phyloP scores from a whole-genome alignment of 2,329 filamentous ascomycete genomes.

The Aspergillus neoniger region DNA sequence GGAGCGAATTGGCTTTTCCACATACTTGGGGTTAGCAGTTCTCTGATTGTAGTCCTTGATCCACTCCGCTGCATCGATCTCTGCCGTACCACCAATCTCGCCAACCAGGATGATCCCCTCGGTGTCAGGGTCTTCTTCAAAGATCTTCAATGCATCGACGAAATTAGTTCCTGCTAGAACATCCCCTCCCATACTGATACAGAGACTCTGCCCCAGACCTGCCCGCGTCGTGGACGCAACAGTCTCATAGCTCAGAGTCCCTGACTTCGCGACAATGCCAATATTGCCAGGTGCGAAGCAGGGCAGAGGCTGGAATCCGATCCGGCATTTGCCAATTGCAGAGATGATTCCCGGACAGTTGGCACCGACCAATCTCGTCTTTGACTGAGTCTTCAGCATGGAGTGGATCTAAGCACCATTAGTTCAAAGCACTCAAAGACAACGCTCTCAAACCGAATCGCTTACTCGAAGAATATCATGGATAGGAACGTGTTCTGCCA shows the following conservation, averaged over 20 bases:
- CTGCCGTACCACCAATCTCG: conserved; percentile 69
- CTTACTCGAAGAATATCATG: conserved; percentile 73
- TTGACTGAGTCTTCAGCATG: conserved; percentile 70
- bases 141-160: conserved; percentile 67
- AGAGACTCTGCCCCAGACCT: conserved; percentile 75
- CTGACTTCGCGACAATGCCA: conserved; percentile 78
- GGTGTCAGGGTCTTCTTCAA: conserved; percentile 67
- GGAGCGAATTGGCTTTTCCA: conserved; percentile 14
- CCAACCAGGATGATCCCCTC: conserved; percentile 72
- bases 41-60: conserved; percentile 65
- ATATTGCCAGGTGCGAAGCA: conserved; percentile 70
- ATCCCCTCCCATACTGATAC: conserved; percentile 77
- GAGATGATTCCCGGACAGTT: conserved; percentile 81
- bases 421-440: conserved; percentile 9
- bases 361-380: conserved; percentile 73
- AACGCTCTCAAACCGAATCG: neutral
- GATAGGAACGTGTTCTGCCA: conserved; percentile 77
- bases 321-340: conserved; percentile 67
- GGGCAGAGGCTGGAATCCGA: conserved; percentile 75
- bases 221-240: conserved; percentile 72
- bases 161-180: conserved; percentile 73
- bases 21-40: conserved; percentile 64
- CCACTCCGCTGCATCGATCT: conserved; percentile 73
- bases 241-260: conserved; percentile 77
- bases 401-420: conserved; percentile 58